These are phyloP conservation scores for Pseudogymnoascus sp. DNA, from an alignment of 2,329 filamentous ascomycete genomes.

Conservation along the genomic window DNA sequence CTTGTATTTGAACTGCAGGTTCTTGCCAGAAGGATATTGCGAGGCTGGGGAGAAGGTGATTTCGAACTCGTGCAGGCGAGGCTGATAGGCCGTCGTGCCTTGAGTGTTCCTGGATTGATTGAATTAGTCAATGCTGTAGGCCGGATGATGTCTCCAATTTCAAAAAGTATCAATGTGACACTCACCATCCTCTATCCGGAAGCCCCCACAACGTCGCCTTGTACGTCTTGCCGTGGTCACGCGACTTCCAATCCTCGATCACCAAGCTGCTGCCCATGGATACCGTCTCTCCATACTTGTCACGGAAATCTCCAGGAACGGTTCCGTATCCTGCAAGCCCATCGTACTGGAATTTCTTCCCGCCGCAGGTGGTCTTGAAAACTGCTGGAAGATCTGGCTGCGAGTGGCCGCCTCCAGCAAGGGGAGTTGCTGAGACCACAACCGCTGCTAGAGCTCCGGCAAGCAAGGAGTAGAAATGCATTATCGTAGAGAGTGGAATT, in stretches of 20 bases:
- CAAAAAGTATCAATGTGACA: background rate
- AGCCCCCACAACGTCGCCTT: constrained; percentile 47
- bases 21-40: constrained; percentile 47
- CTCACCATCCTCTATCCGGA: constrained; percentile 60
- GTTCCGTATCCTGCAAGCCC: constrained; percentile 60
- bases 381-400: background rate
- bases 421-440: background rate
- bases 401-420: background rate
- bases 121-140: background rate
- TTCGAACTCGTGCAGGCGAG: constrained; percentile 60
- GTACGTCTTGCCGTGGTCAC: background rate
- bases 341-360: constrained; percentile 57
- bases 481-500: background rate
- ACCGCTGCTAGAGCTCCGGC: background rate
- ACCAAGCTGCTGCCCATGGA: constrained; percentile 60
- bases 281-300: constrained; percentile 63
- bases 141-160: background rate
- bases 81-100: constrained; percentile 61
- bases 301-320: constrained; percentile 48
- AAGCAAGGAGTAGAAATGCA: background rate
- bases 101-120: constrained; percentile 51
- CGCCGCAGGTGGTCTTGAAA: constrained; percentile 47
- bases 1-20: constrained; percentile 54
- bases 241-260: constrained; percentile 57
- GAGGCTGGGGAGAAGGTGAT: constrained; percentile 51